Base-by-base conservation (phyloP, 148 eudicot species). In the Tetragonia tetragonoides region DNA sequence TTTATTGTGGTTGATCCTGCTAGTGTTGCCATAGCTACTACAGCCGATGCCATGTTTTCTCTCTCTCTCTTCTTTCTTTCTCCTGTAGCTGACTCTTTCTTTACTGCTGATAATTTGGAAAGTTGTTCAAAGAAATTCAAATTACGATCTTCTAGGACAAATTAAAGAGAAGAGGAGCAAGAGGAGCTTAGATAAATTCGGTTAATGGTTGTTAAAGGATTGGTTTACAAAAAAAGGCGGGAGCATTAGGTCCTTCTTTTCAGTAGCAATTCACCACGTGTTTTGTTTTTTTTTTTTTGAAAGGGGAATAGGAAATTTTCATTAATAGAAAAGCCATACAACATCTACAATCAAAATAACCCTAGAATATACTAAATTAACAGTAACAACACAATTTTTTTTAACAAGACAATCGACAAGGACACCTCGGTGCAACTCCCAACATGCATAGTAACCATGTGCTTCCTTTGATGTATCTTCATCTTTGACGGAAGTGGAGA, bases 41-140 rank as follows among this genome's bases (percentile, higher is more conserved):
- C 39, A 15, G 78, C 64, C 0, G 84, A 82, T 38, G 84, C 81
- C 84, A 82, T 81, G 0, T 44, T 69, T 3, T 51, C 8, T 80
- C 61, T 41, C 38, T 46, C 5, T 46, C 7, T 76, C 7, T 23
- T 42, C 37, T 8, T 40, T 72, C 61, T 75, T 46, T 62, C 18
- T 54, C 59, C 15, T 54, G 11, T 54, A 14, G 56, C 12, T 51
- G 60, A 56, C 60, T 56, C 60, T 60, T 21, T 60, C 23, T 60
- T n/a, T 60, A 8, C 11, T 60, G 28, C 24, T 60, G 10, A 20
- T n/a, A 60, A n/a, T 17, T 17, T 60, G 64, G 28, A 15, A 73
- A 53, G 0, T 57, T 12, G 40, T 9, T 34, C 40, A 61, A 17
- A 28, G 15, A 66, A 74, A 10, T 79, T 21, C 53, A 49, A 47